phyloP scores from a whole-genome alignment of 805 yeast genomes.

The Kluyveromyces aestuarii region DNA sequence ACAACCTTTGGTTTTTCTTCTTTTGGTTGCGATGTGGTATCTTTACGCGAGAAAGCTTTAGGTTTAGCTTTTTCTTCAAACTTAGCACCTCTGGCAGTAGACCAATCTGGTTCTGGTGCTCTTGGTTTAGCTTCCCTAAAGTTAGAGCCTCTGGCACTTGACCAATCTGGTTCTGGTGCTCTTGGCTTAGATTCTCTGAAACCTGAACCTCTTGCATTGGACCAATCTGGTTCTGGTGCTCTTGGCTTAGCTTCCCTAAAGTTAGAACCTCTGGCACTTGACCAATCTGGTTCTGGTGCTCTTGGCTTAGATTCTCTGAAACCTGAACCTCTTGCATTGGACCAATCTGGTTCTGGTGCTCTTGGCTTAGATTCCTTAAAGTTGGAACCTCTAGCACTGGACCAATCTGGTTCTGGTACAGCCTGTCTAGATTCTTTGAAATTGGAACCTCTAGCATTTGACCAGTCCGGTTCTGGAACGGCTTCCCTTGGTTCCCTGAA shows the following conservation, averaged over 20 bases:
- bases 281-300: conserved; percentile 38
- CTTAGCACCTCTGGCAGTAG: conserved; percentile 41
- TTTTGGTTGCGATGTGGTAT: conserved; percentile 3
- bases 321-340: conserved; percentile 34
- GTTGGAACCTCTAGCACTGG: conserved; percentile 31
- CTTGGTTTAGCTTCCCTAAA: conserved; percentile 21
- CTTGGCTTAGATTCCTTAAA: conserved; percentile 21
- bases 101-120: conserved; percentile 54
- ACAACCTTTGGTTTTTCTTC: conserved; percentile 29
- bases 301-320: conserved; percentile 22
- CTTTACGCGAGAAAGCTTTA: conserved; percentile 15
- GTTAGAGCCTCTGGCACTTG: conserved; percentile 31
- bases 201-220: conserved; percentile 27
- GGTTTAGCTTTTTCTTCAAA: conserved; percentile 5
- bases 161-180: conserved; percentile 37
- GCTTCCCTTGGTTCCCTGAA: conserved; percentile 28
- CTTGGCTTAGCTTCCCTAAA: conserved; percentile 18
- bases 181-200: conserved; percentile 13
- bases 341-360: conserved; percentile 54
- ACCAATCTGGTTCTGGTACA: conserved; percentile 38
- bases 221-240: conserved; percentile 40
- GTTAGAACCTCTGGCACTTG: conserved; percentile 32
- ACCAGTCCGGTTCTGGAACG: conserved; percentile 42
- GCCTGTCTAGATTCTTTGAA: conserved; percentile 19
- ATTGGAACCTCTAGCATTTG: conserved; percentile 40